Conservation (phyloP, 1,284 basidiomycete species). For the Rhodotorula sp. region DNA sequence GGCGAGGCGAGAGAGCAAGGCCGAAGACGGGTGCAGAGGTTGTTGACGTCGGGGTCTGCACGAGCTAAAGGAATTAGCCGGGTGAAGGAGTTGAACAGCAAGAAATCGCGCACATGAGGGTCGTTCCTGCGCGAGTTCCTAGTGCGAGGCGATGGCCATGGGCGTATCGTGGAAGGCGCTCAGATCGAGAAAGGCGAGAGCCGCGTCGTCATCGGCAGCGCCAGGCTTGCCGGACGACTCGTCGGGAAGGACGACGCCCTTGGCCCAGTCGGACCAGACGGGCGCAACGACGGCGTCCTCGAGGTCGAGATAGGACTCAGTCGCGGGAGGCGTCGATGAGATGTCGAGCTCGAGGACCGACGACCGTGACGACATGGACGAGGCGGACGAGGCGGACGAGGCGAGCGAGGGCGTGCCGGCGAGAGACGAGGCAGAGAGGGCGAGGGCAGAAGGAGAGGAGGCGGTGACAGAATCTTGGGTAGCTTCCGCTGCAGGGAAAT, state of each 20-base stretch:
- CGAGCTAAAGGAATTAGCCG: no score
- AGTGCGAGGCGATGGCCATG: neutral
- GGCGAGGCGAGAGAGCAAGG: neutral
- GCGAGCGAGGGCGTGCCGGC: neutral
- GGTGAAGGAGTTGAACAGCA: neutral
- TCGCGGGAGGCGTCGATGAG: slow-evolving; percentile 10
- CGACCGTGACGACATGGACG: neutral
- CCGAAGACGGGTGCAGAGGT: neutral
- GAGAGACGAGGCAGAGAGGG: neutral
- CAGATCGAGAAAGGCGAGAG: slow-evolving; percentile 22
- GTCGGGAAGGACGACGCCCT: slow-evolving; percentile 4
- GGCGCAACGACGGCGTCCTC: slow-evolving; percentile 14
- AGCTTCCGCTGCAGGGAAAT: slow-evolving; percentile 36
- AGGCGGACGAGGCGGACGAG: neutral
- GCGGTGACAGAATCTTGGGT: slow-evolving; percentile 1
- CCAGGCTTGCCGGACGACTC: neutral
- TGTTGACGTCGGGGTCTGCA: slow-evolving; percentile 16
- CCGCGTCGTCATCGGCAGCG: slow-evolving; percentile 10
- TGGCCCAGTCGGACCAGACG: slow-evolving; percentile 28
- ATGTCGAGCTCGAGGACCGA: slow-evolving; percentile 10
- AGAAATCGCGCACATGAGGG: neutral
- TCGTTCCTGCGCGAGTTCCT: neutral
- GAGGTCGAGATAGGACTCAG: slow-evolving; percentile 24
- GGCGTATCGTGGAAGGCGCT: slow-evolving; percentile 20
- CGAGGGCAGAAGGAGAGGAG: neutral